A percentile compares a stretch with the other conserved stretches of the same genome.
These are phyloP conservation scores for Comarum palustre DNA, from an alignment of 306 rosid species.

Conservation along the genomic window DNA sequence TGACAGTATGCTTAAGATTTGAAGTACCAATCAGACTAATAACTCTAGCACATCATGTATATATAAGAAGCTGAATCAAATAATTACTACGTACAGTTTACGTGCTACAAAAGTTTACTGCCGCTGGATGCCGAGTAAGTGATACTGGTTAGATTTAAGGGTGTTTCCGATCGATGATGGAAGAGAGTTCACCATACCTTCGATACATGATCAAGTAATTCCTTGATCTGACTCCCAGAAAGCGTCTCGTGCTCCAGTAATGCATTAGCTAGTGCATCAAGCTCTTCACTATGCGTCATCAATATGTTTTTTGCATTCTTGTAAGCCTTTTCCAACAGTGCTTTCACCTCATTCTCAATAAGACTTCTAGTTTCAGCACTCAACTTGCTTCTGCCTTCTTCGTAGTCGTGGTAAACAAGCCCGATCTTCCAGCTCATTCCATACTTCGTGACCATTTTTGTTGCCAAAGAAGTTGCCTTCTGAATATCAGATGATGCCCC, in stretches of 20 bases:
- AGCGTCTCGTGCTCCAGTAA: not conserved
- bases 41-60: too few species aligned
- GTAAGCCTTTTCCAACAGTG: not conserved
- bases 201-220: not conserved
- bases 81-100: not conserved
- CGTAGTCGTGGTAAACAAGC: not conserved
- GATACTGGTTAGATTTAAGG: not conserved
- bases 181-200: not conserved
- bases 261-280: not conserved
- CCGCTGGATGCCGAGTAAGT: not conserved
- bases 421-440: not conserved
- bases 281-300: not conserved
- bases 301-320: not conserved
- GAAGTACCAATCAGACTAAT: too few species aligned
- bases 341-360: not conserved
- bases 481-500: not conserved
- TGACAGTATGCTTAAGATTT: too few species aligned
- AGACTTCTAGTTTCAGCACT: not conserved
- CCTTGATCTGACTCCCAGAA: not conserved
- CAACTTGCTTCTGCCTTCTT: not conserved
- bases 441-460: not conserved
- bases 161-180: not conserved
- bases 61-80: too few species aligned
- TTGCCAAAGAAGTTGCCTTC: not conserved
- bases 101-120: not conserved